Percentiles rank a stretch among this genome's conserved stretches.
These are phyloP conservation scores for Rhizophora apiculata DNA, from an alignment of 345 rosid genomes.

Conservation along the genomic window DNA sequence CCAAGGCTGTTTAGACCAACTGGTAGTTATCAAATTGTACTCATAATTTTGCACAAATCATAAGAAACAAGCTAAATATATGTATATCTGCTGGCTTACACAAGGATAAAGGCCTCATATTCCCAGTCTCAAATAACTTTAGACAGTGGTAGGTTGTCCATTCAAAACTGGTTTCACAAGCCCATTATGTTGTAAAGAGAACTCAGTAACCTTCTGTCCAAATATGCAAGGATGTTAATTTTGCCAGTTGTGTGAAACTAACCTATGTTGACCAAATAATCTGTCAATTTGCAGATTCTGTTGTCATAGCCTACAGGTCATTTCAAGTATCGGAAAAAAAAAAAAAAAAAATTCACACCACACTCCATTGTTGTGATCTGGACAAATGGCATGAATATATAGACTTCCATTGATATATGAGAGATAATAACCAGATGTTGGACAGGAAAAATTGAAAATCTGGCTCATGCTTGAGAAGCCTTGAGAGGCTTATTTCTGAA, in stretches of 20 bases:
- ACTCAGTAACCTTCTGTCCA: background rate
- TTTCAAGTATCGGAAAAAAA: background rate
- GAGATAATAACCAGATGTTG: background rate
- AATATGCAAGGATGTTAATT: background rate
- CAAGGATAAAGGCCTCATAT: background rate
- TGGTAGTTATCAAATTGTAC: conserved; percentile 38
- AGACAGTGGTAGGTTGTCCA: background rate
- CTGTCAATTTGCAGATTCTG: background rate
- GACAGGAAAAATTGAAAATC: background rate
- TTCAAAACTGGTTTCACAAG: background rate
- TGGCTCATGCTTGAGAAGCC: background rate
- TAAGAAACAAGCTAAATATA: background rate
- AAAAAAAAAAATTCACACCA: background rate
- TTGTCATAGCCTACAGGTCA: background rate
- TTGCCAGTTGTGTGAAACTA: background rate
- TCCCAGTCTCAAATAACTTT: background rate
- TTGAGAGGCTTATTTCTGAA: too few relatives aligned
- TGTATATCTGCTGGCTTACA: background rate
- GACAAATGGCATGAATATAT: conserved; percentile 1
- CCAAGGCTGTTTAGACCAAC: conserved; percentile 94
- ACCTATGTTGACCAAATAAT: background rate
- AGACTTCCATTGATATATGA: background rate
- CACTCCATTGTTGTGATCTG: background rate
- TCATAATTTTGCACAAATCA: background rate
- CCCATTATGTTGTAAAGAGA: background rate